Evolutionary conservation across 257 asterid genomes (phyloP).

Genomic region (Solanum medicagineum): DNA sequence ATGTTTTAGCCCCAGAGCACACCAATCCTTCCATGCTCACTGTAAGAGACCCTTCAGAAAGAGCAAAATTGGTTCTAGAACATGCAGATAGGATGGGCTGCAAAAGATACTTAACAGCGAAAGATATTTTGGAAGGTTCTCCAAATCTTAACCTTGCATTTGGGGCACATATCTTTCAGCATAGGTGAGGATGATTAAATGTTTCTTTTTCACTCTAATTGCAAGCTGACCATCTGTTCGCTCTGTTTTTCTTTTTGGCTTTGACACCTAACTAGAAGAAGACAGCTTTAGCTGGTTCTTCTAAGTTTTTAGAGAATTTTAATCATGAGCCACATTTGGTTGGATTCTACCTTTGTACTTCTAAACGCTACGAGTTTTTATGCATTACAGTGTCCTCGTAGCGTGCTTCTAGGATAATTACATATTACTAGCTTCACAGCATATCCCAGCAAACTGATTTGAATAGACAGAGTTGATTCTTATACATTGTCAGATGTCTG

Average conservation of each 20-base stretch:
- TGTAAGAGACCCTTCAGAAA: conserved; percentile 62
- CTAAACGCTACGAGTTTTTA: background rate
- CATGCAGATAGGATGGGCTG: conserved; percentile 91
- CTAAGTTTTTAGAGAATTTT: background rate
- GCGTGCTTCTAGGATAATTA: background rate
- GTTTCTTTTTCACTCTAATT: background rate
- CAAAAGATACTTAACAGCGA: conserved; percentile 69
- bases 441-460: background rate
- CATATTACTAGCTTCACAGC: background rate
- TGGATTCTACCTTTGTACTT: background rate
- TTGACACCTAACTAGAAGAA: background rate
- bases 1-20: conserved; percentile 85
- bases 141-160: conserved; percentile 83
- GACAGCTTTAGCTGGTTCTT: background rate
- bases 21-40: conserved; percentile 47
- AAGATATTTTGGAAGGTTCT: conserved; percentile 88
- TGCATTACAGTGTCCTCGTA: background rate
- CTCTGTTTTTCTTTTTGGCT: background rate
- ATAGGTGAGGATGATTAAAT: conserved; percentile 34
- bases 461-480: background rate
- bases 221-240: background rate
- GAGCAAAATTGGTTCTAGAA: conserved; percentile 75
- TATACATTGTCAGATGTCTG: background rate
- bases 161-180: conserved; percentile 89
- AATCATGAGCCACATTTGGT: background rate